Evolutionary conservation across 2,329 filamentous ascomycete species (phyloP).

Genomic region (Aotearoamyces nothofagi): DNA sequence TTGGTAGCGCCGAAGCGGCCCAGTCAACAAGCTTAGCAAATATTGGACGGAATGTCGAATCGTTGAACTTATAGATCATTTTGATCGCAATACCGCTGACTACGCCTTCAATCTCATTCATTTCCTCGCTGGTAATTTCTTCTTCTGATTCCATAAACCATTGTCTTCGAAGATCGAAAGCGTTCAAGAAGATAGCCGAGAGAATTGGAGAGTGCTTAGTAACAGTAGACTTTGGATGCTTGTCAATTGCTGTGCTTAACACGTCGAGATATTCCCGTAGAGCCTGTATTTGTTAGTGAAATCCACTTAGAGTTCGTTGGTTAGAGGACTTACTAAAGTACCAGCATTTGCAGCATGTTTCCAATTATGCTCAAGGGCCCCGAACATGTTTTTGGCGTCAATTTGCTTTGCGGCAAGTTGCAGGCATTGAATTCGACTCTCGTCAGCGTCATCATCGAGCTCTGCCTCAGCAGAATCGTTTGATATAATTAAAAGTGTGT

Average conservation of each 20-base stretch:
- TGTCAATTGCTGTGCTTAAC: conserved; percentile 56
- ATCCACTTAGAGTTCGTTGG: not conserved
- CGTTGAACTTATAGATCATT: conserved; percentile 95
- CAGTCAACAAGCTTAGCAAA: conserved; percentile 81
- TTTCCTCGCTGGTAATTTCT: conserved; percentile 25
- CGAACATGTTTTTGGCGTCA: conserved; percentile 61
- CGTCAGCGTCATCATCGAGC: conserved; percentile 44
- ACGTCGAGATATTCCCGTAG: conserved; percentile 54
- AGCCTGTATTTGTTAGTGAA: conserved; percentile 28
- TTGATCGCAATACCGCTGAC: conserved; percentile 62
- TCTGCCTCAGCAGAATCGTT: conserved; percentile 52
- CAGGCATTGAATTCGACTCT: conserved; percentile 53
- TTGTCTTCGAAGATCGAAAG: conserved; percentile 50
- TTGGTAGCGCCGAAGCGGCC: conserved; percentile 44
- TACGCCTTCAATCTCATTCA: conserved; percentile 45
- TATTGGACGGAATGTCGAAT: conserved; percentile 80
- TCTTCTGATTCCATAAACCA: conserved; percentile 29
- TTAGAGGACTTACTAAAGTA: conserved; percentile 43
- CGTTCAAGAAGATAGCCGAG: conserved; percentile 45
- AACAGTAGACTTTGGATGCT: conserved; percentile 64
- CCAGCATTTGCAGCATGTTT: conserved; percentile 44
- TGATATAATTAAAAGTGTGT: conserved; percentile 56
- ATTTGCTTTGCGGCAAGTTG: conserved; percentile 63
- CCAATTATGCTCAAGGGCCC: conserved; percentile 61
- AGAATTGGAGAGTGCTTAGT: conserved; percentile 58